Base-by-base conservation (phyloP, 495 filamentous ascomycete species). In the Bacidia gigantensis region DNA sequence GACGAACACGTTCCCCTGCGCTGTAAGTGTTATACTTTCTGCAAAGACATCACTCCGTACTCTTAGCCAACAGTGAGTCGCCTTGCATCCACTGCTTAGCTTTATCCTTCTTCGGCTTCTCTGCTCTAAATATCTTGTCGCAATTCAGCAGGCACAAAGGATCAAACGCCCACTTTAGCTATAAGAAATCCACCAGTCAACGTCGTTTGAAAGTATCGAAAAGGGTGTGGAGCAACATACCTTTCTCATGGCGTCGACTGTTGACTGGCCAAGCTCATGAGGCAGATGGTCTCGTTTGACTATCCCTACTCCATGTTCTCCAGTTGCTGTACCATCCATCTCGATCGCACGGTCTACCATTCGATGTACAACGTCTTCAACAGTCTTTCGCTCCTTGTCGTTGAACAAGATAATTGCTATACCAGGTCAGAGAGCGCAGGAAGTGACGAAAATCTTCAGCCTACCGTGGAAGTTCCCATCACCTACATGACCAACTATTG, bases 301-400 rank as follows among this genome's bases (percentile, higher is more conserved):
- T 24, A 90, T 67, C 11, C 86, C 86, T 26, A 90, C 78, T 42
- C 86, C 86, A 60, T 90, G 86, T 66, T 90, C 86, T 12, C 86
- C 86, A 10, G 86, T 89, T 2, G 87, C 83, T 1, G 86, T 90
- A 7, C 86, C 86, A 60, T 90, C 86, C 69, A 89, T 78, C 67
- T 85, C 82, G 20, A 89, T 76, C 3, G 86, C 86, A 46, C 83
- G 70, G 72, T 87, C 87, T 29, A 89, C 83, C 86, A 90, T 89
- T 22, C 82, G 71, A 58, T 87, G 82, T 20, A 90, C 84, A 7
- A 87, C 63, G n/a, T 71, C 75, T 61, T 86, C 82, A 2, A 80
- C 83, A 26, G 73, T 69, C 54, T 69, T 68, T 46, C 80, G 70
- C 64, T 89, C 78, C 23, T 69, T 66, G 3, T 83, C 75, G 54